Base-by-base conservation (phyloP, 805 yeast genomes). In the Candida orba region DNA sequence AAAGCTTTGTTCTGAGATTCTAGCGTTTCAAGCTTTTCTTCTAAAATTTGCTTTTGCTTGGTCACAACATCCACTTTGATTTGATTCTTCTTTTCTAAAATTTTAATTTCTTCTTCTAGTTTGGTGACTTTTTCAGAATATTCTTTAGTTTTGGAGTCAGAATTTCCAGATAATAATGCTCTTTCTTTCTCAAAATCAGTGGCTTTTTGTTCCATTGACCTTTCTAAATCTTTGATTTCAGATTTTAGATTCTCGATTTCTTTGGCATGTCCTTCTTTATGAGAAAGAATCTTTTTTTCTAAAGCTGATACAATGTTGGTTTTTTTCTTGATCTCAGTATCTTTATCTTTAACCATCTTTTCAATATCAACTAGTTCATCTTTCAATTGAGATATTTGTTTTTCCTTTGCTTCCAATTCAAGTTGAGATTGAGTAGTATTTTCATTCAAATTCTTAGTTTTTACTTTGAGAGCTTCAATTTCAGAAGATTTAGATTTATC, bases 151-250 rank as follows among this genome's bases (percentile, higher is more conserved):
- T 72, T 63, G 0, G 75, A 65, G 44, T 73, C 78, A 0, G 83
- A 76, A 39, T 64, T 72, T 42, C 73, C 73, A 42, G 68, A 68
- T 12, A 75, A 54, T 51, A 72, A 58, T 12, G 59, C 63, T 43
- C 82, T 62, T 51, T 77, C 82, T 30, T 64, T 65, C 39, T 77
- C 82, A 46, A 77, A 68, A 36, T 72, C 79, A 34, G 58, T 47
- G 1, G 52, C 51, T 47, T 72, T 76, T 17, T 51, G 50, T 17
- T 62, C 63, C 36, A 76, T 49, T 2, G 68, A 66, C 1, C 56
- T 48, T 24, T 65, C 63, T 36, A 71, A 51, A 0, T 45, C 37
- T 12, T 46, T 37, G 4, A 69, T 52, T 25, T 65, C 66, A 5
- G 42, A 43, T 37, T 67, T 64, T 13, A 64, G 47, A 1, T 54